phyloP scores from a whole-genome alignment of 1,139 yeast genomes.

The Candida tunisiensis region DNA sequence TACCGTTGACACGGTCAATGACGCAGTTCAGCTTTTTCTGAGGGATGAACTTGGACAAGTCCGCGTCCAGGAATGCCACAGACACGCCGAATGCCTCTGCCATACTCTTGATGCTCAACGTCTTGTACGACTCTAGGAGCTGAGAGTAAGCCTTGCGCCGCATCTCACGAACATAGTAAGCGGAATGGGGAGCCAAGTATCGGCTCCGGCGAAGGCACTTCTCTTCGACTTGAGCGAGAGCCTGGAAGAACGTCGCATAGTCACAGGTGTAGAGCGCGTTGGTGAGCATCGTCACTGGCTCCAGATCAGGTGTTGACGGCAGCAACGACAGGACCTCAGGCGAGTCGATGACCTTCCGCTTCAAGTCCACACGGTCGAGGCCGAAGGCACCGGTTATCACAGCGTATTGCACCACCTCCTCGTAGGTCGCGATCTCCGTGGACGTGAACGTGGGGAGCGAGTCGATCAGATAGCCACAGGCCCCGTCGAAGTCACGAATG shows the following conservation, averaged over 20 bases:
- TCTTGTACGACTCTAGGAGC: slow-evolving; percentile 83
- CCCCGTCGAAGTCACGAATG: slow-evolving; percentile 72
- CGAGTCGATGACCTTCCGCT: slow-evolving; percentile 73
- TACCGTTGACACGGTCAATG: slow-evolving; percentile 89
- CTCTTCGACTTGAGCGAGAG: slow-evolving; percentile 64
- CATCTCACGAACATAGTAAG: slow-evolving; percentile 79
- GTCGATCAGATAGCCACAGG: slow-evolving; percentile 70
- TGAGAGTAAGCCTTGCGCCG: slow-evolving; percentile 93
- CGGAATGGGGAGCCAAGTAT: slow-evolving; percentile 64
- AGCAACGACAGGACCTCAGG: slow-evolving; percentile 81
- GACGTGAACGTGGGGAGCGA: slow-evolving; percentile 92
- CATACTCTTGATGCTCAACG: slow-evolving; percentile 81
- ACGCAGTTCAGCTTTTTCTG: slow-evolving; percentile 89
- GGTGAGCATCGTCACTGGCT: slow-evolving; percentile 71
- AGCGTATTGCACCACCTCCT: slow-evolving; percentile 79
- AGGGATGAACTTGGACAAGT: slow-evolving; percentile 81
- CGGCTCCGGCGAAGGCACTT: slow-evolving; percentile 56
- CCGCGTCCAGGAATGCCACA: slow-evolving; percentile 63
- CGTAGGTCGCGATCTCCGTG: slow-evolving; percentile 81
- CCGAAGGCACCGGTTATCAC: slow-evolving; percentile 73
- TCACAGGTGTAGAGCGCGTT: slow-evolving; percentile 83
- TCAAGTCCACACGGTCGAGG: slow-evolving; percentile 71
- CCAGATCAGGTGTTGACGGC: slow-evolving; percentile 54
- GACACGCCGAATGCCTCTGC: slow-evolving; percentile 85
- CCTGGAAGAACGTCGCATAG: slow-evolving; percentile 65